These are phyloP conservation scores for Usnea hakonensis DNA, from an alignment of 495 filamentous ascomycete species.

Conservation along the genomic window DNA sequence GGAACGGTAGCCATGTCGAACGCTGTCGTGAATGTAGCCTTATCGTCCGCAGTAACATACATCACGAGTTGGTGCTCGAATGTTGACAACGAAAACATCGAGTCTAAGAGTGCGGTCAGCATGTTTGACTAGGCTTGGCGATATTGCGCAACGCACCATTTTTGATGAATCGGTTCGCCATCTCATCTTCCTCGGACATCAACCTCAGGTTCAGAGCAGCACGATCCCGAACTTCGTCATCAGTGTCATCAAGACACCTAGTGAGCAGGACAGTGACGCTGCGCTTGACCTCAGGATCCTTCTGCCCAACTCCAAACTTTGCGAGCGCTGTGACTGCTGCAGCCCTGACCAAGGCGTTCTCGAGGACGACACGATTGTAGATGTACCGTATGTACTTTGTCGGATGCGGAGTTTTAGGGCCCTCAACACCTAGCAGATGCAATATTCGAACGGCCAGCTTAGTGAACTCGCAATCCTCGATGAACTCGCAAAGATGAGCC, in stretches of 20 bases:
- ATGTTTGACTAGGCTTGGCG: background rate
- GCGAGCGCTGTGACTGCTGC: conserved; percentile 92
- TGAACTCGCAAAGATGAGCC: conserved; percentile 96
- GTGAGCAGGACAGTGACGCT: conserved; percentile 90
- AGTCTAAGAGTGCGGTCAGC: conserved; percentile 27
- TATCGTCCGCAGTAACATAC: conserved; percentile 88
- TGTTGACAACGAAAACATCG: conserved; percentile 85
- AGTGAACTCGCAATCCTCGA: conserved; percentile 98
- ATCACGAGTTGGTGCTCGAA: conserved; percentile 97
- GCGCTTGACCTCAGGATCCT: conserved; percentile 91
- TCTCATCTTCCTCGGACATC: conserved; percentile 77
- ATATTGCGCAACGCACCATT: conserved; percentile 54
- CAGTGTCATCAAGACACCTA: conserved; percentile 89
- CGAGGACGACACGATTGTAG: conserved; percentile 95
- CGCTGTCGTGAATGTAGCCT: conserved; percentile 71
- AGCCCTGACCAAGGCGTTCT: conserved; percentile 92
- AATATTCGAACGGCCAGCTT: conserved; percentile 94
- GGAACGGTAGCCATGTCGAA: conserved; percentile 89
- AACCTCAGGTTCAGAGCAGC: conserved; percentile 86
- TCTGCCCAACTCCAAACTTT: conserved; percentile 95
- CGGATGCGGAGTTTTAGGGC: conserved; percentile 88
- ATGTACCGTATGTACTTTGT: conserved; percentile 99
- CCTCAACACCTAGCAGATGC: conserved; percentile 87
- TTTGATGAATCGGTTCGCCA: conserved; percentile 78
- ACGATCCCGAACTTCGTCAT: conserved; percentile 95